phyloP scores from a whole-genome alignment of 2,329 filamentous ascomycete species.

The Aspergillus fumigatiaffinis region DNA sequence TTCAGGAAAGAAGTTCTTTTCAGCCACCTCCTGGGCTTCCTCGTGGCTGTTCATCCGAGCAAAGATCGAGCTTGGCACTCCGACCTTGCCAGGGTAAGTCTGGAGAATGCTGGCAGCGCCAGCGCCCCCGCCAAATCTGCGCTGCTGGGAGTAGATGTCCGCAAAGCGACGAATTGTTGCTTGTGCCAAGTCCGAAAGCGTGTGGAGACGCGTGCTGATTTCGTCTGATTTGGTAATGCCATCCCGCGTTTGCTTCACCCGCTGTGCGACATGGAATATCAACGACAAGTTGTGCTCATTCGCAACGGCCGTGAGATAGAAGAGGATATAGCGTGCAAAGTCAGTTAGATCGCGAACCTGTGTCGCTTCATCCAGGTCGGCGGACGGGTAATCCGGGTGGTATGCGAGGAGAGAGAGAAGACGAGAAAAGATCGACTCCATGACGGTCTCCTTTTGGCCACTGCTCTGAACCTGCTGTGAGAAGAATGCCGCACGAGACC shows the following conservation, averaged over 20 bases:
- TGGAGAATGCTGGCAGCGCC: conserved; percentile 60
- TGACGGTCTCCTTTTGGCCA: conserved; percentile 50
- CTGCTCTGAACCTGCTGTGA: conserved; percentile 41
- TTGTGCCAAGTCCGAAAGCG: conserved; percentile 82
- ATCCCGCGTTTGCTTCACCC: conserved; percentile 85
- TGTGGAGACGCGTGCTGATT: conserved; percentile 60
- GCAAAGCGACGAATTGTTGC: conserved; percentile 79
- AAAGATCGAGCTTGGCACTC: conserved; percentile 76
- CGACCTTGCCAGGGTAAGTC: conserved; percentile 74
- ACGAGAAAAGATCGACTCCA: conserved; percentile 78
- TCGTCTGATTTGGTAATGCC: conserved; percentile 58
- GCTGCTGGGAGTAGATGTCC: conserved; percentile 73
- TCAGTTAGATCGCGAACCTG: conserved; percentile 64
- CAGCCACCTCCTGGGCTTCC: conserved; percentile 77
- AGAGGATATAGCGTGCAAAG: conserved; percentile 83
- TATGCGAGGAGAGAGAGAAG: conserved; percentile 86
- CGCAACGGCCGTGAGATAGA: conserved; percentile 78
- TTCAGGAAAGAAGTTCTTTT: conserved; percentile 78
- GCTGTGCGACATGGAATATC: conserved; percentile 87
- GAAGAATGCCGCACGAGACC: conserved; percentile 70
- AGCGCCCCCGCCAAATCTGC: conserved; percentile 39
- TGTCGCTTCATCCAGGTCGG: conserved; percentile 33
- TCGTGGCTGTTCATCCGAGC: conserved; percentile 69
- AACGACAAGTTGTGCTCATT: conserved; percentile 82
- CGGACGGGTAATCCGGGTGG: conserved; percentile 74